Conservation (phyloP, 2,329 filamentous ascomycete species). For the Aspergillus quadricinctus region DNA sequence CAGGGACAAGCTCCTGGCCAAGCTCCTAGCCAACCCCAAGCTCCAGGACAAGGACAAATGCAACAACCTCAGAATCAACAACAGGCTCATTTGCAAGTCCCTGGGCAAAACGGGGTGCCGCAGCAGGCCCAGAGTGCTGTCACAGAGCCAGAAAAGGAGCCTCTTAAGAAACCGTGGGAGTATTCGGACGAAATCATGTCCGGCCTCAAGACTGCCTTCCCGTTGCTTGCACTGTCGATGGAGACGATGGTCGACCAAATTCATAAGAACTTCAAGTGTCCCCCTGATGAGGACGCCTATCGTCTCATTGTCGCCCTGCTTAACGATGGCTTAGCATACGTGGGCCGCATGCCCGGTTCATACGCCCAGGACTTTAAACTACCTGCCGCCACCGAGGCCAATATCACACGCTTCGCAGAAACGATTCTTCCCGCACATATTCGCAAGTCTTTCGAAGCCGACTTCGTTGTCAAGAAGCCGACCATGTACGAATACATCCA, state of each 20-base stretch:
- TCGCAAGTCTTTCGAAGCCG: constrained; percentile 91
- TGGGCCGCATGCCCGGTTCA: constrained; percentile 77
- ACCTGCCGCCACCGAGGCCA: constrained; percentile 83
- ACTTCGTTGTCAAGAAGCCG: constrained; percentile 91
- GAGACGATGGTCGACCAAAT: constrained; percentile 99
- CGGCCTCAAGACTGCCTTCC: constrained; percentile 93
- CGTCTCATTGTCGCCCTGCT: constrained; percentile 93
- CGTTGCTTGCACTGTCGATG: constrained; percentile 92
- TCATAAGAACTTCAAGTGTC: constrained; percentile 98
- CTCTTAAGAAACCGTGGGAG: constrained; percentile 82
- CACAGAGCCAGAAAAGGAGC: constrained; percentile 37
- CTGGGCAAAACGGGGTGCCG: constrained; percentile 22
- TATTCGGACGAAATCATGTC: constrained; percentile 94
- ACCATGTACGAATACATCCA: constrained; percentile 99
- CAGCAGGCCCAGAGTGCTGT: constrained; percentile 21
- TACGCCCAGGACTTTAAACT: constrained; percentile 91
- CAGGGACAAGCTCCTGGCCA: background rate
- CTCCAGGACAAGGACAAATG: constrained; percentile 20
- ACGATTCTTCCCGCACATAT: constrained; percentile 94
- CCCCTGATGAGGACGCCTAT: constrained; percentile 96
- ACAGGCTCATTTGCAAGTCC: constrained; percentile 26
- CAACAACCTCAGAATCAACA: constrained; percentile 22
- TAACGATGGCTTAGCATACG: constrained; percentile 91
- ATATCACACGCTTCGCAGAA: constrained; percentile 94
- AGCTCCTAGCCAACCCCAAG: constrained; percentile 7